Evolutionary conservation across 805 yeast genomes (phyloP), one percentile per base, ranked within the genome.

Genomic region (Candida pseudofarinosa): DNA sequence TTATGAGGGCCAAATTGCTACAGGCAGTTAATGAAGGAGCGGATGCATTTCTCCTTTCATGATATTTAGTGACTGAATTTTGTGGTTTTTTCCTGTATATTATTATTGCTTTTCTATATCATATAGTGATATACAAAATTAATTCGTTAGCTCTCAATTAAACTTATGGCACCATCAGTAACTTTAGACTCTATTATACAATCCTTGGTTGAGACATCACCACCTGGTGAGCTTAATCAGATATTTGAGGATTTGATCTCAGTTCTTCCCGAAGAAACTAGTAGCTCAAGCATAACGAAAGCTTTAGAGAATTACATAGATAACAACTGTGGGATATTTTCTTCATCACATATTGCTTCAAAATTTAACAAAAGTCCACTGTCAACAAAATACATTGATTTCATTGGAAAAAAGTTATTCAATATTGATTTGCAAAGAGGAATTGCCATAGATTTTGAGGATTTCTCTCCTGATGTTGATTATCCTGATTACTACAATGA

Each of bases 11-110:
- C 26, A 70, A 85, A 40, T 63, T 93, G 5, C 39, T 63, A 10
- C 84, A 79, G 46, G 97, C 98, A 0, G 79, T 89, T 55, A 71
- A 70, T 4, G 97, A 91, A 52, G 99, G 99, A 19, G 83, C 90
- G 1, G 91, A 88, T 26, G 86, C 95, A 1, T 90, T 90, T 61
- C 72, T 87, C 33, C 70, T 90, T 17, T 88, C 97, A 5, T 45
- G 33, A 32, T 32, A 32, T 7, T 7, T n/a, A 26, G 17, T 14
- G 34, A 32, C 34, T n/a, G n/a, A n/a, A n/a, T n/a, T n/a, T n/a
- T n/a, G n/a, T n/a, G n/a, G n/a, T 32, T 8, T 32, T 32, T 32
- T 32, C 34, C 34, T 32, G 34, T 32, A 32, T 32, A 32, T 32
- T n/a, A 7, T 37, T 4, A 26, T 19, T 20, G n/a, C 20, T 19